Base-by-base conservation (phyloP, 768 basidiomycete species). In the Podaxis sp. region DNA sequence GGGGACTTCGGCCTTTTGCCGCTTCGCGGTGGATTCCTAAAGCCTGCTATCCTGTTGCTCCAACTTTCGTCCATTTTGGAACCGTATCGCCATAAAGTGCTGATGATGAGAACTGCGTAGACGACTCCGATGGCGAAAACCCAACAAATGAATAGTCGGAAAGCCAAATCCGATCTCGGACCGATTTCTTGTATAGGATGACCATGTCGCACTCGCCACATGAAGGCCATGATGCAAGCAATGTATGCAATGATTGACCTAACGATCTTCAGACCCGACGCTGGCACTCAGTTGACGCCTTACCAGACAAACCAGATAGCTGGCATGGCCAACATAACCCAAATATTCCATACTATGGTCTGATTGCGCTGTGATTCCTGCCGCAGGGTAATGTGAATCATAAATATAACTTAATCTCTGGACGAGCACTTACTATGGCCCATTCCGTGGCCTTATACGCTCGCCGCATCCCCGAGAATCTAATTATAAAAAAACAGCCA, bases 381-480 rank as follows among this genome's bases (percentile, higher is more conserved):
- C 3, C 1, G 17, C 4, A 42, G 3, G 6, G 2, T 3, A 19
- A 12, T 24, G 9, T 19, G 26, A 26, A 15, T 15, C 13, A 12
- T 13, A 54, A 59, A 51, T 7, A 6, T 11, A 38, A 2, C 4
- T 22, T 22, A 39, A 3, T 3, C 12, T 44, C 30, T 30, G 13
- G 13, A 22, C 22, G 4, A 51, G 3, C 19, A 64, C 66, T 17
- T 66, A 84, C 84, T 69, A 84, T 78, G 1, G 87, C 84, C 83
- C 86, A 88, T 55, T 81, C 78, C 7, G 82, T 81, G 3, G 86
- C 87, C 65, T 82, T 83, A 68, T 84, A 76, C 77, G 86, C 84
- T 64, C 77, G 83, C 22, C 81, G 77, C 87, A 88, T 88, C 0
- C 78, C 81, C 4, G 81, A 82, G 62, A 88, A 88, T n/a, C 85